These are phyloP conservation scores for Plasmodium falciparum DNA, from an alignment of 169 alveolate genomes.

Conservation along the genomic window DNA sequence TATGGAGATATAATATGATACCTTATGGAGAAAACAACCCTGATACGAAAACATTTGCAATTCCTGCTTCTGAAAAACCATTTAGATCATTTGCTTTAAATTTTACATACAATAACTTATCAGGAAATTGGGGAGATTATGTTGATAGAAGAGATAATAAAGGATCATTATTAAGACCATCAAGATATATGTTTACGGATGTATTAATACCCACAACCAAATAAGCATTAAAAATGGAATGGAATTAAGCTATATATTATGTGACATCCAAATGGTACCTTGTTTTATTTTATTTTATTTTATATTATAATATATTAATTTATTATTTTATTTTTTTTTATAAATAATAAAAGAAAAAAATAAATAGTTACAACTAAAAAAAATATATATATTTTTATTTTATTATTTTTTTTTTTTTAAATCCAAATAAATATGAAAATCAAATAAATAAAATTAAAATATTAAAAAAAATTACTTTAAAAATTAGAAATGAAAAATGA, in stretches of 20 bases:
- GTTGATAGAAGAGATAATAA: constrained; percentile 90
- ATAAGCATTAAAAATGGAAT: constrained; percentile 35
- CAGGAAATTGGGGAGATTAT: constrained; percentile 93
- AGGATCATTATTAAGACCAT: constrained; percentile 88
- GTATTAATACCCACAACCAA: constrained; percentile 87
- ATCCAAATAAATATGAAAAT: too few relatives aligned
- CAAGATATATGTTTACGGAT: constrained; percentile 90
- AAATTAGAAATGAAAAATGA: constrained; percentile 6
- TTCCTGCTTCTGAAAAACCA: constrained; percentile 89
- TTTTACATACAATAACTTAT: constrained; percentile 90
- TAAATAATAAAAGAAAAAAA: too few relatives aligned
- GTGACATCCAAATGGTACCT: constrained; percentile 1
- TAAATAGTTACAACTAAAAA: too few relatives aligned
- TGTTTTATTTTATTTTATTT: constrained; percentile 3
- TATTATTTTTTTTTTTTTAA: too few relatives aligned
- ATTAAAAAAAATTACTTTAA: constrained; percentile 19
- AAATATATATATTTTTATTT: too few relatives aligned
- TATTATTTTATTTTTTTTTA: constrained; percentile 7
- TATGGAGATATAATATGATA: constrained; percentile 86
- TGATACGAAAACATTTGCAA: constrained; percentile 85
- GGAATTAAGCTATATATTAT: neutral
- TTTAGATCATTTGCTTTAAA: constrained; percentile 89
- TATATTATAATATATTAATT: neutral
- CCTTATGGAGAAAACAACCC: constrained; percentile 90
- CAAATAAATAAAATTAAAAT: neutral